Conservation (phyloP, 306 rosid genomes). For the Rosa rugosa region DNA sequence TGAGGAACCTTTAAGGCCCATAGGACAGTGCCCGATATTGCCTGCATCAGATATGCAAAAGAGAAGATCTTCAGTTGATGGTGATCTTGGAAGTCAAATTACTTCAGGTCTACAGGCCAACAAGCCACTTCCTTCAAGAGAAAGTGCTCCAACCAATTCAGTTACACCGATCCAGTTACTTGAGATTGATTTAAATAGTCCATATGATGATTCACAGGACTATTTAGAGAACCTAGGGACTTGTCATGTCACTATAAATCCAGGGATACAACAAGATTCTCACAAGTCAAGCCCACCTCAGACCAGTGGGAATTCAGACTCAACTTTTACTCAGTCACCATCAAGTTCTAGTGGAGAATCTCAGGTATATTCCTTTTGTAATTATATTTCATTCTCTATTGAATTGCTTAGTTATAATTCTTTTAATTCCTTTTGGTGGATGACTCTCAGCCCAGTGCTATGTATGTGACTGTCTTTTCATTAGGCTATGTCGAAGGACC, state of each 20-base stretch:
- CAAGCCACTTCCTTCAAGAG: constrained; percentile 10
- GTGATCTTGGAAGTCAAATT: constrained; percentile 42
- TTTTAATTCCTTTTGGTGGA: constrained; percentile 4
- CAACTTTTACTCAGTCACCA: constrained; percentile 91
- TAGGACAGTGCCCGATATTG: constrained; percentile 34
- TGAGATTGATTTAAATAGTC: constrained; percentile 77
- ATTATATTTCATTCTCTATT: constrained; percentile 13
- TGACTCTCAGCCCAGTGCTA: constrained; percentile 12
- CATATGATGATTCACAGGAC: constrained; percentile 80
- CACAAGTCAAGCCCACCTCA: constrained; percentile 97
- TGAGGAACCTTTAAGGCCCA: constrained; percentile 53
- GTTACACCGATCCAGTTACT: constrained; percentile 65
- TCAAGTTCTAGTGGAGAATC: constrained; percentile 92
- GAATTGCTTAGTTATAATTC: background rate
- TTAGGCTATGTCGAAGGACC: constrained; percentile 4
- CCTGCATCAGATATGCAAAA: constrained; percentile 39
- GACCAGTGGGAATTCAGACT: constrained; percentile 89
- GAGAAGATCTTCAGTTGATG: constrained; percentile 38
- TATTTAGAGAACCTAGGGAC: constrained; percentile 64
- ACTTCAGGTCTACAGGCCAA: background rate
- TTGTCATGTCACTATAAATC: constrained; percentile 53
- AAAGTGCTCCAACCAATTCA: constrained; percentile 64
- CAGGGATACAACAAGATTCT: constrained; percentile 63
- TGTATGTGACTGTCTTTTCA: constrained; percentile 19
- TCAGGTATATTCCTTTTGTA: constrained; percentile 53